These are phyloP conservation scores for Fragaria nilgerrensis DNA, from an alignment of 306 rosid genomes.

Conservation along the genomic window DNA sequence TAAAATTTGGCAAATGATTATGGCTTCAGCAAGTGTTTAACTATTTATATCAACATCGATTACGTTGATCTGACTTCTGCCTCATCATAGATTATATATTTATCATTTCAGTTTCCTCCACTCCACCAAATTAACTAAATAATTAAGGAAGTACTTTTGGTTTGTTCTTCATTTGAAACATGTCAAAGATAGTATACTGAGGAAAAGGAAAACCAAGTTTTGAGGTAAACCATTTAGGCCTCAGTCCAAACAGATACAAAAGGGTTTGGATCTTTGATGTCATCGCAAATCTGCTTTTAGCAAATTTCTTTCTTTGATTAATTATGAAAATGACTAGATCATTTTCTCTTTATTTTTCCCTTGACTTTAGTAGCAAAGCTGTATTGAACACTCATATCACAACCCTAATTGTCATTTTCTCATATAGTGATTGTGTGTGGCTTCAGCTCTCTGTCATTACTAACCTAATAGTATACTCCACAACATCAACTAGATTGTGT, in stretches of 20 bases:
- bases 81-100: not conserved
- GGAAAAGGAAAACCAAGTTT: not conserved
- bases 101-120: not conserved
- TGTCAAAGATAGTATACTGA: not conserved
- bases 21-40: not conserved
- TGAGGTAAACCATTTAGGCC: not conserved
- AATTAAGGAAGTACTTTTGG: not conserved
- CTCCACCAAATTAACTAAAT: not conserved
- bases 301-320: not conserved
- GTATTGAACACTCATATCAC: not conserved
- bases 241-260: not conserved
- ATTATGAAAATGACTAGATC: slow-evolving; percentile 13
- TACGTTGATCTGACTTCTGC: not conserved
- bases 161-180: slow-evolving; percentile 2
- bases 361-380: slow-evolving; percentile 16
- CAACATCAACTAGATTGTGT: not conserved
- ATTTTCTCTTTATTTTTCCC: not conserved
- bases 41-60: not conserved
- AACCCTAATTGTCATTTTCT: not conserved
- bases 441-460: not conserved
- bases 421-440: not conserved
- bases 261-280: not conserved
- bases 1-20: not conserved
- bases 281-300: not conserved
- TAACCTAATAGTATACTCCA: not conserved